Percentiles rank a stretch among this genome's conserved stretches.
phyloP scores from a whole-genome alignment of 352 stramenopile species.

The Phytophthora agathidicida region DNA sequence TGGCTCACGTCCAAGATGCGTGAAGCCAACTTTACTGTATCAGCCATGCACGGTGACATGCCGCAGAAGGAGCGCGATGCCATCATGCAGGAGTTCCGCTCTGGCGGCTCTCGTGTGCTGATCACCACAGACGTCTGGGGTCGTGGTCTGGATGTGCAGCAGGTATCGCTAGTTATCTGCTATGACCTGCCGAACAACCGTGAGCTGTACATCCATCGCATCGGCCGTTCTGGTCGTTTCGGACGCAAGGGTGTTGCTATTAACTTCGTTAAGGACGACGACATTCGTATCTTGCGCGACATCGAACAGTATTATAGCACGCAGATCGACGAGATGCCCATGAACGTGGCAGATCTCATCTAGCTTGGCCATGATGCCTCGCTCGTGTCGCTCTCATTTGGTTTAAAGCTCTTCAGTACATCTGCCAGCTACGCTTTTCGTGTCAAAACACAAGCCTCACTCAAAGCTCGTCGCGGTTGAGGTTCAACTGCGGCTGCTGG shows the following conservation, averaged over 20 bases:
- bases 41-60: constrained; percentile 98
- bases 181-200: constrained; percentile 97
- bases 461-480: constrained; percentile 40
- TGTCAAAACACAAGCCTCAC: neutral
- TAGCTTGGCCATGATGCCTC: constrained; percentile 75
- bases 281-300: constrained; percentile 96
- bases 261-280: constrained; percentile 98
- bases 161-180: constrained; percentile 97
- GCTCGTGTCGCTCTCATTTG: constrained; percentile 1
- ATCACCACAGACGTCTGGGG: constrained; percentile 98
- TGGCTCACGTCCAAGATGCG: constrained; percentile 97
- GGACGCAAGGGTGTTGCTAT: constrained; percentile 97
- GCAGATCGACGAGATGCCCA: constrained; percentile 99
- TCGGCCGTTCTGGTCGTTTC: constrained; percentile 96
- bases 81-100: constrained; percentile 98
- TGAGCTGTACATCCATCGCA: constrained; percentile 97
- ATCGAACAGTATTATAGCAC: constrained; percentile 99
- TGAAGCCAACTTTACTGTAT: constrained; percentile 97
- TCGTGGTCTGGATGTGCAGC: constrained; percentile 97
- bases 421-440: neutral
- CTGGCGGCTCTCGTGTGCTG: constrained; percentile 94
- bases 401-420: constrained; percentile 78
- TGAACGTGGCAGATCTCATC: constrained; percentile 99
- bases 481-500: constrained; percentile 1
- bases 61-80: constrained; percentile 93